Base-by-base conservation (phyloP, 495 filamentous ascomycete genomes). In the Pyronema domesticum region DNA sequence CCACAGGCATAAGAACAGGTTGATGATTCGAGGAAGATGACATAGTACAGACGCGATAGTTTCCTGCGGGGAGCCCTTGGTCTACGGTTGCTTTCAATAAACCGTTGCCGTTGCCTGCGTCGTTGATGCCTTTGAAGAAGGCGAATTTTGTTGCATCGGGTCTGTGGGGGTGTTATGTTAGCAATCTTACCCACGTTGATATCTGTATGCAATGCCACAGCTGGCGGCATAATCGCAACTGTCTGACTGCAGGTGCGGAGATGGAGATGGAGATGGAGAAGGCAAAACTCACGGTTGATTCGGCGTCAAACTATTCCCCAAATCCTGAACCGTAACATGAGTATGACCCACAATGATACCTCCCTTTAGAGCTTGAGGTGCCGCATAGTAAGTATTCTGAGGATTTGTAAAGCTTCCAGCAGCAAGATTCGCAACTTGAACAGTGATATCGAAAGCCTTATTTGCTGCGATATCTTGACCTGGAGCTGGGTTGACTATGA, bases 91-190 rank as follows among this genome's bases (percentile, higher is more conserved):
- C 74, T 5, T 60, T 56, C 17, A 85, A 69, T 3, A 70, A 63
- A 34, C 81, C 82, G 1, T 80, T 60, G 36, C 81, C 80, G 60
- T 86, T 72, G 46, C 80, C 82, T 51, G 66, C 72, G 61, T 84
- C 81, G 63, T 85, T 83, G 70, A 86, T 79, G 58, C 82, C 82
- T 70, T 85, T 83, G 75, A 86, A 86, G 70, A 84, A 83, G 53
- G 68, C 77, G 56, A 86, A 84, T 49, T 66, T 68, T n/a, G 60
- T 68, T 39, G 80, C 66, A 51, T 80, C 73, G 0, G 79, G 73
- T 42, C 79, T 62, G 39, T 62, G 39, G n/a, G 5, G 10, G 3
- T 35, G 11, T 37, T 8, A 36, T 17, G 9, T 37, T n/a, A 34
- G 19, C 30, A 3, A 10, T 43, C 2, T 2, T 13, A 13, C n/a